A percentile compares a stretch with the other conserved stretches of the same genome.
phyloP scores from a whole-genome alignment of 164 flowering plant genomes.

The Kalanchoe fedtschenkoi region DNA sequence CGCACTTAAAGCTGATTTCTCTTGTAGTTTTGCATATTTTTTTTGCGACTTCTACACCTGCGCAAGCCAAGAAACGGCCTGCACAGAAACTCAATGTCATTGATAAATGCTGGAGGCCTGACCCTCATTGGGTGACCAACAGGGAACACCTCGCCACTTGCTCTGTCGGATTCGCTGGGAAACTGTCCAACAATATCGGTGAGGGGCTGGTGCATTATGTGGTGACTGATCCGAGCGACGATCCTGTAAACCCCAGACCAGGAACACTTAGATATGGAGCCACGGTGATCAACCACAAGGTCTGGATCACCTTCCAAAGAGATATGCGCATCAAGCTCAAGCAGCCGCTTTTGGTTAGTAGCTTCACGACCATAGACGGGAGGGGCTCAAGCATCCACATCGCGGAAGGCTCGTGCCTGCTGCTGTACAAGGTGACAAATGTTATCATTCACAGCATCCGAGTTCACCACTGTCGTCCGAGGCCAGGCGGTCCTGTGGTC shows the following conservation, averaged over 20 bases:
- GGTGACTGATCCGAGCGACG: no score
- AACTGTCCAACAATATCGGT: slow-evolving; percentile 63
- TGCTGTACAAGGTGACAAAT: slow-evolving; percentile 40
- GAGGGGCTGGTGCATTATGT: no score
- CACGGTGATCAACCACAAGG: no score
- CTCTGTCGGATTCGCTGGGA: slow-evolving; percentile 73
- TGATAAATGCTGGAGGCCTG: slow-evolving; percentile 64
- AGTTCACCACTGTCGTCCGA: slow-evolving; percentile 48
- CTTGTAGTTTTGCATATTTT: no score
- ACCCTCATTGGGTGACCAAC: slow-evolving; percentile 40
- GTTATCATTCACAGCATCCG: slow-evolving; percentile 68
- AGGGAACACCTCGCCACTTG: slow-evolving; percentile 56
- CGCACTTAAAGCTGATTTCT: neutral
- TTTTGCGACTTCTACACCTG: neutral
- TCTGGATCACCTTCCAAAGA: no score
- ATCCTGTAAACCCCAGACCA: no score
- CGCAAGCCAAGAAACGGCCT: neutral
- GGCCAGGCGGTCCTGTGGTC: slow-evolving; percentile 37
- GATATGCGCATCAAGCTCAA: no score
- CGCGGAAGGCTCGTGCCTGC: slow-evolving; percentile 35
- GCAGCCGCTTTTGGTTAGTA: no score
- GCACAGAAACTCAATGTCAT: slow-evolving; percentile 31
- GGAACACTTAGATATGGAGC: no score
- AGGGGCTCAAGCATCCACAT: no score
- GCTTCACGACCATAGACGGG: no score